Base-by-base conservation (phyloP, 345 rosid species). In the Toxicodendron radicans region DNA sequence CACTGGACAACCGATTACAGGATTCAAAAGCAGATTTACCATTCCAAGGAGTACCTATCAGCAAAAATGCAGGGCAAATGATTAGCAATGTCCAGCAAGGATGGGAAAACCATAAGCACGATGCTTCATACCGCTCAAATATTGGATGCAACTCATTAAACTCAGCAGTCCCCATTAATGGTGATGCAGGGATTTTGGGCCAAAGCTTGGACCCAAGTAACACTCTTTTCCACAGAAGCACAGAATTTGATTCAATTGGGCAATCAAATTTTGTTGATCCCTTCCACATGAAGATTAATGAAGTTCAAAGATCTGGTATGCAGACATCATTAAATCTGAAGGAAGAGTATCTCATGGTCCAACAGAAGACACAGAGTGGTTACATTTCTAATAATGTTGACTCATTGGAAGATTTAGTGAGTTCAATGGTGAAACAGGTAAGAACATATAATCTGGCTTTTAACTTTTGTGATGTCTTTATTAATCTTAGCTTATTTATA, bases 401-500 rank as follows among this genome's bases (percentile, higher is more conserved):
- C 59, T 87, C 87, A 58, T 85, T 90, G 86, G 92, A 89, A 73
- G 95, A 87, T 83, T 48, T 90, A 64, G 92, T 82, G 24, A 80
- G 80, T 75, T 82, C 87, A 33, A 81, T 90, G 81, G 76, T 87
- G 84, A 87, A 87, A 52, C 87, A 79, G 90, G 97, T 86, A 80
- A 72, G 74, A 27, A 68, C 67, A 49, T 41, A 60, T 43, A 45
- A 45, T 68, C 69, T 75, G 61, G 74, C 53, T 35, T 35, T 73
- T 58, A 24, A 38, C 8, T 38, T 38, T 21, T 54, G 1, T 24
- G 58, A 68, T 30, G 41, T 18, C 64, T 46, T 49, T 51, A n/a
- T 16, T 68, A 54, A 17, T 33, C 9, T 54, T 63, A 35, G 35
- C 56, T 51, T 46, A 24, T 32, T 17, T 7, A 7, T 16, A 8